Conservation (phyloP, 202 grass and related monocot genomes). For the Carex sylvatica region DNA sequence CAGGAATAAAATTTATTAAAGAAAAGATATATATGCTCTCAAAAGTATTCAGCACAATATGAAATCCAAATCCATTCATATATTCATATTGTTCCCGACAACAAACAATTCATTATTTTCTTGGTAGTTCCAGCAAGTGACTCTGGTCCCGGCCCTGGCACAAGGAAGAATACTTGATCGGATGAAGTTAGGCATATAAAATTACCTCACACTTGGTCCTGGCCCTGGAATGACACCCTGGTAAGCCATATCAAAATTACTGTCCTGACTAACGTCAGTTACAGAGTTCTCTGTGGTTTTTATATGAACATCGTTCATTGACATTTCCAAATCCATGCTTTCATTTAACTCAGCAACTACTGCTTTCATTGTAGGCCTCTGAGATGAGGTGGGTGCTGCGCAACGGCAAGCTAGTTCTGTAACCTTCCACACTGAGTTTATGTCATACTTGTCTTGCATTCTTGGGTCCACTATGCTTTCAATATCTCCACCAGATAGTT, state of each 20-base stretch:
- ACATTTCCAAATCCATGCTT: background rate
- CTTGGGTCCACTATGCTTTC: slow-evolving; percentile 18
- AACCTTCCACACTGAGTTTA: slow-evolving; percentile 22
- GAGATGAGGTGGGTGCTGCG: background rate
- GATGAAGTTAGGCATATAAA: background rate
- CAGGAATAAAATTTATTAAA: no score
- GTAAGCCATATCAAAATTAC: slow-evolving; percentile 15
- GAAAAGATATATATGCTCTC: no score
- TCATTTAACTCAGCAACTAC: slow-evolving; percentile 9
- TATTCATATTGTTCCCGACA: background rate
- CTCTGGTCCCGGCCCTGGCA: no score
- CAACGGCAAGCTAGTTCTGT: background rate
- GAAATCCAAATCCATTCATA: no score
- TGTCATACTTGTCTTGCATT: slow-evolving; percentile 2
- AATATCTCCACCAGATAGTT: slow-evolving; percentile 9
- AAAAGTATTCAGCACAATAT: no score
- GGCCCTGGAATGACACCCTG: background rate
- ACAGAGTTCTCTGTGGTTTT: background rate
- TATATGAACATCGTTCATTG: background rate
- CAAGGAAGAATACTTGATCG: no score
- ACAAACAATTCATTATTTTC: background rate
- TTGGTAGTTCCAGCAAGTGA: background rate
- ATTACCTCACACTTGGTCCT: slow-evolving; percentile 3
- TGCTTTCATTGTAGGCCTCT: slow-evolving; percentile 11
- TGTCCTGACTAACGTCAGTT: background rate